A percentile compares a stretch with the other conserved stretches of the same genome.
phyloP scores from a whole-genome alignment of 2,329 filamentous ascomycete genomes.

The Neonectria sp. region DNA sequence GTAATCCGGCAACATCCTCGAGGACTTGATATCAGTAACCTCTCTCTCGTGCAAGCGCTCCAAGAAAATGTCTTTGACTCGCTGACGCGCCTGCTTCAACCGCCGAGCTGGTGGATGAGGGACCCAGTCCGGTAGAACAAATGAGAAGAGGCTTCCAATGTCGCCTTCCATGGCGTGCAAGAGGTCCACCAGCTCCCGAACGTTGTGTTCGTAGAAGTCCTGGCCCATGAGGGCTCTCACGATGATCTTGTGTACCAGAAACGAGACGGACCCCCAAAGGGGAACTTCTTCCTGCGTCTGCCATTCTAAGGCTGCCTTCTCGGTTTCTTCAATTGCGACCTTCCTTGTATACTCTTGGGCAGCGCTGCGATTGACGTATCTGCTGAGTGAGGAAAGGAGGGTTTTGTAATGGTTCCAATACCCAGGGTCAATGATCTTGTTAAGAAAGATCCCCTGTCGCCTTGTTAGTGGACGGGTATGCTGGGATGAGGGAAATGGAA shows the following conservation, averaged over 20 bases:
- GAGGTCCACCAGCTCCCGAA: slow-evolving; percentile 19
- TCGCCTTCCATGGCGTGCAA: slow-evolving; percentile 26
- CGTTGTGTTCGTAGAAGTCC: slow-evolving; percentile 24
- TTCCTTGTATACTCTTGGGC: slow-evolving; percentile 17
- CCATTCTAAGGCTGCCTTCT: slow-evolving; percentile 24
- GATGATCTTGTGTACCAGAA: slow-evolving; percentile 28
- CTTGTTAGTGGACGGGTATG: not conserved
- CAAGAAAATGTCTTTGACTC: slow-evolving; percentile 20
- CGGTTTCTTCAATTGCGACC: slow-evolving; percentile 15
- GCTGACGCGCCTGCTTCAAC: slow-evolving; percentile 17
- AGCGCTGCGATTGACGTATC: slow-evolving; percentile 25
- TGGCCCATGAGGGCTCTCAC: slow-evolving; percentile 25
- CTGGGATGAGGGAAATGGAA: too few species aligned
- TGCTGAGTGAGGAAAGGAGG: slow-evolving; percentile 20
- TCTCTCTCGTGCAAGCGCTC: slow-evolving; percentile 18
- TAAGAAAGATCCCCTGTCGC: slow-evolving; percentile 24
- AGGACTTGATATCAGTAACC: not conserved
- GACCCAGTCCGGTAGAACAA: slow-evolving; percentile 25
- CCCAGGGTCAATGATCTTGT: slow-evolving; percentile 25
- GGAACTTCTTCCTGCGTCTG: slow-evolving; percentile 10
- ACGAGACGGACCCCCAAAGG: slow-evolving; percentile 17
- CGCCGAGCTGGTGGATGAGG: slow-evolving; percentile 25
- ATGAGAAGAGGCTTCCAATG: slow-evolving; percentile 24
- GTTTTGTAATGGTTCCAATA: slow-evolving; percentile 26
- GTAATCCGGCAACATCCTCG: slow-evolving; percentile 19